These are phyloP conservation scores for Alnus rubra DNA, from an alignment of 306 rosid species.

Conservation along the genomic window DNA sequence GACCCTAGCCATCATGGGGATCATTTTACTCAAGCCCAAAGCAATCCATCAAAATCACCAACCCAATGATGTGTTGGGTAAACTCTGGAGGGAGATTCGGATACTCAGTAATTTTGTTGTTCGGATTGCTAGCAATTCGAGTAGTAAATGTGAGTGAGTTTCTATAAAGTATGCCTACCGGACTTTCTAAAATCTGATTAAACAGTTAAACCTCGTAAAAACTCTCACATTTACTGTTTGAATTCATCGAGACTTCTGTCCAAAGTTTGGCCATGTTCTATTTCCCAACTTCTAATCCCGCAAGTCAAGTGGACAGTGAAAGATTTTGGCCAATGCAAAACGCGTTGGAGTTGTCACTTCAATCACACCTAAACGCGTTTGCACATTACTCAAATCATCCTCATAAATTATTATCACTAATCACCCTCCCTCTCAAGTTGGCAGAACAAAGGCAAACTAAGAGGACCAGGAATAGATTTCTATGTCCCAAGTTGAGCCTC, in stretches of 20 bases:
- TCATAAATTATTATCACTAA: background rate
- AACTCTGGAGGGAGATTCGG: background rate
- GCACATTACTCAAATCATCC: background rate
- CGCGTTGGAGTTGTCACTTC: background rate
- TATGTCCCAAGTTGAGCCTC: background rate
- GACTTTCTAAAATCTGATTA: too few species aligned
- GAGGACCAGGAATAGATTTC: background rate
- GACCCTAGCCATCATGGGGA: background rate
- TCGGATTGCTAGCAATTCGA: too few species aligned
- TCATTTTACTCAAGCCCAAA: conserved; percentile 5
- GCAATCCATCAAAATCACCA: conserved; percentile 3
- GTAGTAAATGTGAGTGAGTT: too few species aligned
- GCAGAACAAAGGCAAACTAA: background rate
- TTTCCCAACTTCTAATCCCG: background rate
- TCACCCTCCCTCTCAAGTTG: background rate
- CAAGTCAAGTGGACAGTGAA: background rate
- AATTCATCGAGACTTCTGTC: too few species aligned
- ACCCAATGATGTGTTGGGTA: conserved; percentile 4
- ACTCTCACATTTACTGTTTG: too few species aligned
- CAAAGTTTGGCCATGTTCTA: background rate
- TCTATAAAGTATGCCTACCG: too few species aligned
- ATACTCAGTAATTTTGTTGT: too few species aligned
- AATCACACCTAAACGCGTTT: background rate
- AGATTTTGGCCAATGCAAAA: background rate
- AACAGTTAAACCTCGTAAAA: too few species aligned